Conservation (phyloP, 257 asterid genomes). For the Lithospermum erythrorhizon region DNA sequence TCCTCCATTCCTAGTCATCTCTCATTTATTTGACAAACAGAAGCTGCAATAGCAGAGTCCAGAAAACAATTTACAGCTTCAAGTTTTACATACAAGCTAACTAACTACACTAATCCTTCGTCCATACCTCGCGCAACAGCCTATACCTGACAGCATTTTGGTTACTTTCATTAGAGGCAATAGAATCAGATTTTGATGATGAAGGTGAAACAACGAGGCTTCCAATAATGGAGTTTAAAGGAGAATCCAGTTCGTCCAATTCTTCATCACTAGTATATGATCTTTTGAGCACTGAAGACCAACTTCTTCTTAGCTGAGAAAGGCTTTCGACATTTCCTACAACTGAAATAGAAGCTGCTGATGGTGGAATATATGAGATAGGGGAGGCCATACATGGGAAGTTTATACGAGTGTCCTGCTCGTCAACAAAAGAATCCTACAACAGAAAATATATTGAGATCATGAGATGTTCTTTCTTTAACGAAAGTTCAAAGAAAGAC, state of each 20-base stretch:
- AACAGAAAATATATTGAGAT: not conserved
- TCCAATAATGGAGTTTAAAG: conserved; percentile 35
- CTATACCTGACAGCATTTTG: conserved; percentile 41
- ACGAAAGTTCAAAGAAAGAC: not conserved
- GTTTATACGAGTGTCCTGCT: conserved; percentile 32
- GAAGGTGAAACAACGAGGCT: conserved; percentile 21
- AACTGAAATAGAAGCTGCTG: conserved; percentile 28
- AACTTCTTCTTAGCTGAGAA: conserved; percentile 33
- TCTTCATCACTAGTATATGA: conserved; percentile 75
- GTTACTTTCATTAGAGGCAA: conserved; percentile 18
- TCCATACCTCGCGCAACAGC: conserved; percentile 64
- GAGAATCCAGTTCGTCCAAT: conserved; percentile 57
- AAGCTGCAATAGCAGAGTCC: too few relatives aligned
- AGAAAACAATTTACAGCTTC: not conserved
- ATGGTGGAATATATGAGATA: conserved; percentile 43
- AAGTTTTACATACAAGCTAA: not conserved
- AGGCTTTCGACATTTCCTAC: conserved; percentile 30
- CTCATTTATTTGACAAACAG: not conserved
- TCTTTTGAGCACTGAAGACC: conserved; percentile 53
- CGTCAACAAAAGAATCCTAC: conserved; percentile 38
- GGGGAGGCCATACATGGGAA: conserved; percentile 60
- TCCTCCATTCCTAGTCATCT: too few relatives aligned
- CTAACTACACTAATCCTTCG: conserved; percentile 15
- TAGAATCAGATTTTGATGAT: conserved; percentile 22
- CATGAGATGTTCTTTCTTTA: not conserved